These are phyloP conservation scores for Zygotorulaspora florentina DNA, from an alignment of 805 yeast species.

Conservation along the genomic window DNA sequence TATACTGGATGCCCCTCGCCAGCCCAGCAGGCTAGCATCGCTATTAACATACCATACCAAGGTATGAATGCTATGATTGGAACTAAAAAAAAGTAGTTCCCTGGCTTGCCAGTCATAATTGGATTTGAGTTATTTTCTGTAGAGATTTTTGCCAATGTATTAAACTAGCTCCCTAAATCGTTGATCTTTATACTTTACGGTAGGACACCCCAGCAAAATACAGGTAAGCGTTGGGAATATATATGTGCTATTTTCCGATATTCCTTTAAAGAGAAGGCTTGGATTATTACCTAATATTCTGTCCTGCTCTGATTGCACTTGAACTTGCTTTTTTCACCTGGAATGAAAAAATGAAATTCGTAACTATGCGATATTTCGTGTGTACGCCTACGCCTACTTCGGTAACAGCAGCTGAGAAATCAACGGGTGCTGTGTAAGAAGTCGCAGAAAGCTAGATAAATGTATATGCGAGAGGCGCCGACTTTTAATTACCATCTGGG, in stretches of 20 bases:
- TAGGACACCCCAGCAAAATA: too few relatives aligned
- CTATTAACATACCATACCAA: conserved; percentile 91
- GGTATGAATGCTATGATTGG: conserved; percentile 64
- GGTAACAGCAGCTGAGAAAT: too few relatives aligned
- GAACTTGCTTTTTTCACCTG: background rate
- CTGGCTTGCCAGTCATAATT: conserved; percentile 23
- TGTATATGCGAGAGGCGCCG: too few relatives aligned
- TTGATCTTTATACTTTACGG: too few relatives aligned
- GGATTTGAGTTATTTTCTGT: background rate
- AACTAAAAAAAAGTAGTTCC: conserved; percentile 47
- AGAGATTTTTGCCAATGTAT: background rate
- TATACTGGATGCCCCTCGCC: conserved; percentile 74
- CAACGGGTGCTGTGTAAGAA: too few relatives aligned
- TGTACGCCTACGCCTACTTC: background rate
- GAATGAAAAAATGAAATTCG: background rate
- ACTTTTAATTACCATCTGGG: too few relatives aligned
- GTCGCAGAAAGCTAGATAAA: too few relatives aligned
- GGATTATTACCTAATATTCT: background rate
- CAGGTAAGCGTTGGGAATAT: too few relatives aligned
- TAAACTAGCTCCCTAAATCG: background rate
- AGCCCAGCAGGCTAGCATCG: conserved; percentile 75
- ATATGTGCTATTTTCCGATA: background rate
- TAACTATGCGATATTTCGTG: background rate
- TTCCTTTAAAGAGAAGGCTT: background rate
- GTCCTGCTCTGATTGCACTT: background rate